Conservation (phyloP, 768 basidiomycete species). For the Boletus eberwhitei region DNA sequence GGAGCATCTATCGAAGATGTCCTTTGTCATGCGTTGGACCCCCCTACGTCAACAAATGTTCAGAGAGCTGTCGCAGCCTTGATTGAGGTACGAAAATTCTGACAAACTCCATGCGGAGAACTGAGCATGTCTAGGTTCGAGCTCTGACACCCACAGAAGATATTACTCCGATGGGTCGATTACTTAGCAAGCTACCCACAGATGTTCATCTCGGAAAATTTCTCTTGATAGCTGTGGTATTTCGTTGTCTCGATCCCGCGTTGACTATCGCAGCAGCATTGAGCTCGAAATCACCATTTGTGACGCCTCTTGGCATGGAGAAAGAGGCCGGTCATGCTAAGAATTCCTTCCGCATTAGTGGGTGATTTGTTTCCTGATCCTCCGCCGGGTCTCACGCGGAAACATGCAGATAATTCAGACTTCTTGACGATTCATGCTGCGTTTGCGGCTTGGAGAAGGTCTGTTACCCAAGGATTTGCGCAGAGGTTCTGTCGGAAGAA, state of each 20-base stretch:
- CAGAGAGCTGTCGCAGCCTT: constrained; percentile 86
- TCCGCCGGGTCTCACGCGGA: not conserved
- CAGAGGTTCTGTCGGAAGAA: constrained; percentile 77
- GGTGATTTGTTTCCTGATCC: constrained; percentile 20
- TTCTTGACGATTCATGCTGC: constrained; percentile 92
- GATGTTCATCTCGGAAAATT: constrained; percentile 97
- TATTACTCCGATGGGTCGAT: constrained; percentile 89
- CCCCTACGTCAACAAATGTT: constrained; percentile 81
- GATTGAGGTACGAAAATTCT: constrained; percentile 61
- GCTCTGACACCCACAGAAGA: constrained; percentile 85
- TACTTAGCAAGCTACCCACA: constrained; percentile 88
- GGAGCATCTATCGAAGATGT: constrained; percentile 88
- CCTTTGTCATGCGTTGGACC: constrained; percentile 83
- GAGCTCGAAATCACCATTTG: constrained; percentile 90
- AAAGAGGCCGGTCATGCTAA: constrained; percentile 85
- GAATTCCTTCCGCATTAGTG: constrained; percentile 70
- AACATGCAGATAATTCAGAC: constrained; percentile 77
- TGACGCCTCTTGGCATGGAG: constrained; percentile 85
- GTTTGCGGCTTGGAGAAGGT: constrained; percentile 82
- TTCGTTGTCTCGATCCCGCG: constrained; percentile 93
- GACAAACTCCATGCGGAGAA: not conserved
- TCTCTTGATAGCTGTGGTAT: constrained; percentile 75
- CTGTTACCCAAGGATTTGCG: constrained; percentile 55
- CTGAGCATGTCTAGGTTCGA: constrained; percentile 52
- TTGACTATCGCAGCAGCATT: constrained; percentile 92